Percentiles rank a stretch among this genome's conserved stretches.
These are phyloP conservation scores for Solanum hybrid DNA, from an alignment of 305 asterid genomes.

Conservation along the genomic window DNA sequence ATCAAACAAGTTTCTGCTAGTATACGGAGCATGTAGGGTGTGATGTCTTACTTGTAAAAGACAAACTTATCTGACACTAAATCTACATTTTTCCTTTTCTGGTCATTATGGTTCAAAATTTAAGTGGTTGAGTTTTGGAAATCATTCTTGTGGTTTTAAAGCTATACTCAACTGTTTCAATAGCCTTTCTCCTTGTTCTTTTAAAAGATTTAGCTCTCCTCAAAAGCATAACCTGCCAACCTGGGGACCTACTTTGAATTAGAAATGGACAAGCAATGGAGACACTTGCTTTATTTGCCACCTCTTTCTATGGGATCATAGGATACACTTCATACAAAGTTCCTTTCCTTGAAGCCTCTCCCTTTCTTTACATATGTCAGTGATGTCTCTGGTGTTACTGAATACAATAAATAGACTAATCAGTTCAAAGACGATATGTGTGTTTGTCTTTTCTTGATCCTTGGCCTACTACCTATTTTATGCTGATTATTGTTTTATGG, in stretches of 20 bases:
- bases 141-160: not conserved
- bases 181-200: not conserved
- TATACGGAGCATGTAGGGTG: constrained; percentile 58
- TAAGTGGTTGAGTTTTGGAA: not conserved
- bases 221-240: not conserved
- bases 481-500: not conserved
- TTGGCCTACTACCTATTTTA: not conserved
- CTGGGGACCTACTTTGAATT: not conserved
- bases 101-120: not conserved
- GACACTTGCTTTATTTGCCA: not conserved
- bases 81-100: not conserved
- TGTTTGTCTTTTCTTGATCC: not conserved
- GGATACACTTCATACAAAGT: not conserved
- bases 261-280: not conserved
- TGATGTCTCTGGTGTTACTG: not conserved
- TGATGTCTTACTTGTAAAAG: not conserved
- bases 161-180: not conserved
- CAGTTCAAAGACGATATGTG: not conserved
- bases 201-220: not conserved
- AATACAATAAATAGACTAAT: not conserved
- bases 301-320: not conserved
- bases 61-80: not conserved
- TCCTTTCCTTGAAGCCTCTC: not conserved
- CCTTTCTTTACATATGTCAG: not conserved
- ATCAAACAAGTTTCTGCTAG: constrained; percentile 45